Evolutionary conservation across 2,329 filamentous ascomycete species (phyloP).

Genomic region (Fusarium sp.): DNA sequence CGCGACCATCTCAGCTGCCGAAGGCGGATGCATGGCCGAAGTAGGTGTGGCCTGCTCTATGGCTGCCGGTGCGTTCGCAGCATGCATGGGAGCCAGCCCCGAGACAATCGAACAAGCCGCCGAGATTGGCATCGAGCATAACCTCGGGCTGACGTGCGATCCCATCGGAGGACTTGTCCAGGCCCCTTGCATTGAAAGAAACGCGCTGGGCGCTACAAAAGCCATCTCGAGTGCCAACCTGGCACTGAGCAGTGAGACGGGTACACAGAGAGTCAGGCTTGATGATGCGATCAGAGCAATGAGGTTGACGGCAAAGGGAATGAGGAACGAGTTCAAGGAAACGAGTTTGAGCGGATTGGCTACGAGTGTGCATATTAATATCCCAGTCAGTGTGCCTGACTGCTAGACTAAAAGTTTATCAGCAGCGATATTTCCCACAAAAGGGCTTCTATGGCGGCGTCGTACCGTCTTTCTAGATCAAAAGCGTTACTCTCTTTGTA

Average conservation of each 20-base stretch:
- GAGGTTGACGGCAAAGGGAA: slow-evolving; percentile 60
- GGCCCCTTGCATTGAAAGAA: slow-evolving; percentile 61
- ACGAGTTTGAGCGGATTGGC: slow-evolving; percentile 60
- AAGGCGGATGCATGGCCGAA: slow-evolving; percentile 64
- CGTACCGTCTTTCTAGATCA: slow-evolving; percentile 11
- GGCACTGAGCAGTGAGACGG: slow-evolving; percentile 56
- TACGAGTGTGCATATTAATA: slow-evolving; percentile 60
- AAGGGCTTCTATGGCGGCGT: slow-evolving; percentile 7
- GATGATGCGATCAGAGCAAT: slow-evolving; percentile 62
- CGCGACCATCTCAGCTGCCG: slow-evolving; percentile 61
- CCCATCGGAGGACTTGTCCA: slow-evolving; percentile 61
- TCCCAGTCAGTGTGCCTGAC: slow-evolving; percentile 62
- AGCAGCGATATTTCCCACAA: slow-evolving; percentile 14
- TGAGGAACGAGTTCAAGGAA: slow-evolving; percentile 64
- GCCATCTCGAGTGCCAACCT: slow-evolving; percentile 61
- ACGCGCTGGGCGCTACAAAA: slow-evolving; percentile 61
- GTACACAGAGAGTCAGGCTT: slow-evolving; percentile 58
- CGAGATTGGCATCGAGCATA: slow-evolving; percentile 63
- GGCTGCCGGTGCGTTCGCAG: slow-evolving; percentile 60
- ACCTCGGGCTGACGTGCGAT: slow-evolving; percentile 60
- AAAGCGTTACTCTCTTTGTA: not conserved
- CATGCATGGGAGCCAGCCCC: slow-evolving; percentile 60
- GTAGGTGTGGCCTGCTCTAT: slow-evolving; percentile 62
- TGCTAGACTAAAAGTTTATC: slow-evolving; percentile 46
- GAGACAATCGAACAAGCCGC: slow-evolving; percentile 61